A percentile compares a stretch with the other conserved stretches of the same genome.
phyloP scores from a whole-genome alignment of 2,329 filamentous ascomycete genomes.

The Colletotrichum liriopes region DNA sequence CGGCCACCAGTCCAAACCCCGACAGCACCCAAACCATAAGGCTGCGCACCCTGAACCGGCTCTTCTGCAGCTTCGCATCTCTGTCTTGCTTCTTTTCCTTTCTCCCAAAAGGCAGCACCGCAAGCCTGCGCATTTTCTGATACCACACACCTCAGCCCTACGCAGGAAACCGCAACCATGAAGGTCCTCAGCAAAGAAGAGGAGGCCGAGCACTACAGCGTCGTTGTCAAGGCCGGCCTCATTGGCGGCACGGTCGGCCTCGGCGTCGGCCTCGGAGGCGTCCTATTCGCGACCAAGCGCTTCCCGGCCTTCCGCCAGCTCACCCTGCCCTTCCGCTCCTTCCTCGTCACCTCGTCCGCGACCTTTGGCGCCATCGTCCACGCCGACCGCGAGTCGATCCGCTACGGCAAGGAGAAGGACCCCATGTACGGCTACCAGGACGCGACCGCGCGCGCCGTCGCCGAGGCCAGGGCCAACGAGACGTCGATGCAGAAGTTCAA shows the following conservation, averaged over 20 bases:
- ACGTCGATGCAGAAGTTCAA: constrained; percentile 72
- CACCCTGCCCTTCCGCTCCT: constrained; percentile 90
- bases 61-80: constrained; percentile 23
- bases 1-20: constrained; percentile 23
- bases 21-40: constrained; percentile 22
- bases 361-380: constrained; percentile 92
- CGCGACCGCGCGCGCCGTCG: constrained; percentile 69
- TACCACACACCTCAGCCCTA: not conserved
- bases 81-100: not conserved
- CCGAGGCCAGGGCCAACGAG: constrained; percentile 71
- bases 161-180: constrained; percentile 70
- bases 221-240: constrained; percentile 84
- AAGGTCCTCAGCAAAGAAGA: constrained; percentile 97
- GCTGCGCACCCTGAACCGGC: constrained; percentile 19
- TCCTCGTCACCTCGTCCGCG: constrained; percentile 85
- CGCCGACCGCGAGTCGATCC: constrained; percentile 79
- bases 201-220: constrained; percentile 86
- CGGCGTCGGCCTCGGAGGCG: constrained; percentile 76
- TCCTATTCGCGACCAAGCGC: constrained; percentile 77
- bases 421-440: constrained; percentile 78
- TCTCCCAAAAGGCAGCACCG: constrained; percentile 16
- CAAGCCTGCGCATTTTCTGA: not conserved
- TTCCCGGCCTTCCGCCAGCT: constrained; percentile 85
- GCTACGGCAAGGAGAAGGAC: constrained; percentile 80
- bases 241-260: constrained; percentile 81